These are phyloP conservation scores for Nicotiana attenuata DNA, from an alignment of 257 asterid species.

Conservation along the genomic window DNA sequence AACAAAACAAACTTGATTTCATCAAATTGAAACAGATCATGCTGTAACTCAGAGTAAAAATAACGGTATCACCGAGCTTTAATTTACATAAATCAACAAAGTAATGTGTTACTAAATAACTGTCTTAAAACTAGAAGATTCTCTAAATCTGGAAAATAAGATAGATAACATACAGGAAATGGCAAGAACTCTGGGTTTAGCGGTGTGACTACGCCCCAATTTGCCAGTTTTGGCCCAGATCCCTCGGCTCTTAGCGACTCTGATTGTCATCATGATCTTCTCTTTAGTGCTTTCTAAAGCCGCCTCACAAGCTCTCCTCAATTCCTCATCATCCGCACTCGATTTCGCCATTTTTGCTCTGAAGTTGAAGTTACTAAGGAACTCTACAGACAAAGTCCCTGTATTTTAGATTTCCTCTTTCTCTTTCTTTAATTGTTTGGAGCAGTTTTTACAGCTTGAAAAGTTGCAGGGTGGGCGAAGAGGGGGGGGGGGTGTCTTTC, in stretches of 20 bases:
- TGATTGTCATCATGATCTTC: slow-evolving; percentile 70
- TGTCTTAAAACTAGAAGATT: too few relatives aligned
- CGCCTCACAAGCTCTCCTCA: slow-evolving; percentile 89
- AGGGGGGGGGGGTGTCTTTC: neutral
- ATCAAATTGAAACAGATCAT: slow-evolving; percentile 5
- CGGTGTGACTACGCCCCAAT: slow-evolving; percentile 83
- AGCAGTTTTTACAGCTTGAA: slow-evolving; percentile 4
- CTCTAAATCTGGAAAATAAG: neutral
- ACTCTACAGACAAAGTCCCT: neutral
- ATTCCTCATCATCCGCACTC: slow-evolving; percentile 95
- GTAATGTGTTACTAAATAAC: too few relatives aligned
- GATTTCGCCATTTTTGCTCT: slow-evolving; percentile 77
- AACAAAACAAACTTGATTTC: neutral
- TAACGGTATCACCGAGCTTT: neutral
- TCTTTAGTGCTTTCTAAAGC: slow-evolving; percentile 85
- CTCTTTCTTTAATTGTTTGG: neutral
- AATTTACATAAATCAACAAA: neutral
- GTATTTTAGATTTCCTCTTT: neutral
- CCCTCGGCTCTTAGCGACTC: slow-evolving; percentile 89
- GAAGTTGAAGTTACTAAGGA: neutral
- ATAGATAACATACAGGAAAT: neutral
- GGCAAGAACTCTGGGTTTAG: slow-evolving; percentile 72
- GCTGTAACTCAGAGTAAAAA: neutral
- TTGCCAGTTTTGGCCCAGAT: slow-evolving; percentile 79
- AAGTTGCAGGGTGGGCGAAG: neutral